Evolutionary conservation across 176 grass and related monocot genomes (phyloP), one percentile per base, ranked within the genome.

Genomic region (Carex kokanica): DNA sequence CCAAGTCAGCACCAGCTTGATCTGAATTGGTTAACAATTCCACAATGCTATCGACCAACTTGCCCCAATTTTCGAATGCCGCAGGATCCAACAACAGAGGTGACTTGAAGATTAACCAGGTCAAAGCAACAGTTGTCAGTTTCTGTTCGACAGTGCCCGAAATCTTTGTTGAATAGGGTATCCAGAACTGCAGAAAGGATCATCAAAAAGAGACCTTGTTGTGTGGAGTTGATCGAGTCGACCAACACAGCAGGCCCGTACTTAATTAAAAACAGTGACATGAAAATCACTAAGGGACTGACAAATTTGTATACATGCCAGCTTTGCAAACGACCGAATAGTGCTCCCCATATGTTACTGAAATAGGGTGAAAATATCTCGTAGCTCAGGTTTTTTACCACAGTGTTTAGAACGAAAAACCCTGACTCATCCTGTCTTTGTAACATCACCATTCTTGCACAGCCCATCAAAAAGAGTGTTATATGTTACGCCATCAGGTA

Each of bases 381-480:
- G 64, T 86, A 90, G 72, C 79, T 65, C 74, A 98, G 87, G 65
- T 94, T 98, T 85, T 98, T 90, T 49, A 95, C 90, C 43, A 95
- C 67, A 2, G 95, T 98, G 85, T 95, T 98, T 64, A 98, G 88
- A 78, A 95, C 94, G 63, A 86, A 98, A 87, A 98, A 98, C 29
- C 90, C 92, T 73, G 90, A 92, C 83, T 95, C 95, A 38, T 38
- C 36, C 36, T 5, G 36, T 38, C 36, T 38, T 38, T 0, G 36
- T 38, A 38, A 38, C 36, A 38, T 38, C 36, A 38, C 36, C 36
- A 38, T 38, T 38, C 36, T 38, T 38, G 5, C 36, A 49, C 45
- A 49, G 2, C 45, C 45, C 9, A 45, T 45, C 8, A 11, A 49
- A 11, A 49, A 49, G 45, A 10, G 45, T 49, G 9, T 49, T 49